Base-by-base conservation (phyloP, 371 early-diverging fungal genomes). In the Mucor lusitanicus region DNA sequence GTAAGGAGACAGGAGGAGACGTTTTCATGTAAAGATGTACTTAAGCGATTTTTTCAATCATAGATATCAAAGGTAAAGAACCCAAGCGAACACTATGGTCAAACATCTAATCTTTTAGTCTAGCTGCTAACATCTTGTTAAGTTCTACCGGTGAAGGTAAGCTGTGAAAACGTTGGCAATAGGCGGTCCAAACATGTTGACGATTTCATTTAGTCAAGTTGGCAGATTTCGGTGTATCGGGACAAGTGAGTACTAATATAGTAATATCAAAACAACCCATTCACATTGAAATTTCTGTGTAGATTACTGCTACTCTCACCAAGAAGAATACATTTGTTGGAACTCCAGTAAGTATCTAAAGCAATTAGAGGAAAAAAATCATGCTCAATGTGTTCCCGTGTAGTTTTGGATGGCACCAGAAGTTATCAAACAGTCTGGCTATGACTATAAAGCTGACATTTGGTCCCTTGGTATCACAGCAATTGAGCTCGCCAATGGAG, bases 401-500 rank as follows among this genome's bases (percentile, higher is more conserved):
- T 65, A 88, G 80, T 97, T 93, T 77, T 97, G 97, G 95, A 97
- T 99, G 95, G 99, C 98, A 2, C 99, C 99, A 6, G 98, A 99
- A 82, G 97, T 99, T 0, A 99, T 99, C 67, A 91, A 90, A 68
- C 94, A 95, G 77, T 92, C 94, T 3, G 97, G 96, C 15, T 99
- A 99, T 72, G 92, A 96, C 78, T 88, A 88, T 77, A 97, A 96
- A 77, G 98, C 97, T 0, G 99, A 99, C 83, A 96, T 99, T 44
- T 99, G 99, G 99, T 94, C 95, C 48, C 80, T 99, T 33, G 99
- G 99, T 11, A 98, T 99, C 65, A 97, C 99, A 3, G 96, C 99
- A 0, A 96, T 98, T 35, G 99, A 99, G 79, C 82, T 99, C 53
- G 96, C 97, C 40, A 93, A 90, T 61, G 96, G 97, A 2, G 89